Conservation (phyloP, 345 rosid species). For the Gossypium rotundifolium region DNA sequence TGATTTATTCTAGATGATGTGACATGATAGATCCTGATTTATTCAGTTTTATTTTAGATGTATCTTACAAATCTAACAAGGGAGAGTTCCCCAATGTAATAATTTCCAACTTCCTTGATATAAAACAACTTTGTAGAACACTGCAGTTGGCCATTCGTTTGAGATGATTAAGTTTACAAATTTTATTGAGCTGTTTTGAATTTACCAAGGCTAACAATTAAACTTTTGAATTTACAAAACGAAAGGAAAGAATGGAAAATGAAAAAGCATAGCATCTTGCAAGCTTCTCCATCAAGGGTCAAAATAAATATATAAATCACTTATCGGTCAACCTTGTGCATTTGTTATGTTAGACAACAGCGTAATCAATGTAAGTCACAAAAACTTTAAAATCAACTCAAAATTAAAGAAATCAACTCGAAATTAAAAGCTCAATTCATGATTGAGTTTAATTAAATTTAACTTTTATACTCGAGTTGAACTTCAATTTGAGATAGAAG, state of each 20-base stretch:
- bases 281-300: background rate
- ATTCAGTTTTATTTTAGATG: no score
- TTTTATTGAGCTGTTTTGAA: conserved; percentile 60
- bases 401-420: no score
- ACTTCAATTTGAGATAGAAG: no score
- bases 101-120: conserved; percentile 71
- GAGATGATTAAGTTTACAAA: conserved; percentile 41
- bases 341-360: no score
- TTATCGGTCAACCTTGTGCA: no score
- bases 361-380: no score
- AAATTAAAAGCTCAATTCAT: no score
- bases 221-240: conserved; percentile 18
- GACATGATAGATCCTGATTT: conserved; percentile 36
- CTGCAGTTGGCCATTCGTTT: conserved; percentile 43
- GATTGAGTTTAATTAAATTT: no score
- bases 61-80: background rate
- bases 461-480: no score
- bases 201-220: conserved; percentile 8
- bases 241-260: background rate
- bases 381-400: no score
- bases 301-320: no score
- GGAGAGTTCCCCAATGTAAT: conserved; percentile 49
- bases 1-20: no score
- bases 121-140: conserved; percentile 33
- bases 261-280: background rate